These are phyloP conservation scores for Fusarium hainanense DNA, from an alignment of 2,329 filamentous ascomycete genomes.

Conservation along the genomic window DNA sequence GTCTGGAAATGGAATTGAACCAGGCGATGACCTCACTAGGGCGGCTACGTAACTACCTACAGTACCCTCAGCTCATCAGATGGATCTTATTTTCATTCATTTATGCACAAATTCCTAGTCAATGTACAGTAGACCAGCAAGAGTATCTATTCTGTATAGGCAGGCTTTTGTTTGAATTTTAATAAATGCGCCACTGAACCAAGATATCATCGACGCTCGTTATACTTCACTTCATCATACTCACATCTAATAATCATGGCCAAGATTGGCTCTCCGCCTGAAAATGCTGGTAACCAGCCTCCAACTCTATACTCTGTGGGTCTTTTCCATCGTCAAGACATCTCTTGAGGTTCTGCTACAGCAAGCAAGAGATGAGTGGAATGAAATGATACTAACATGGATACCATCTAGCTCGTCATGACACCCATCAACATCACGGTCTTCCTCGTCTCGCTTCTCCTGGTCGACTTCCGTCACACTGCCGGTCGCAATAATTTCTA, in stretches of 20 bases:
- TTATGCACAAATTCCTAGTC: neutral
- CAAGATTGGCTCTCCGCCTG: conserved; percentile 19
- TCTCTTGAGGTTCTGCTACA: neutral
- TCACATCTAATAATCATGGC: conserved; percentile 10
- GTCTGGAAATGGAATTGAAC: conserved; percentile 7
- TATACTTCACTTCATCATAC: neutral
- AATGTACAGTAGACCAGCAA: neutral
- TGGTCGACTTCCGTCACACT: conserved; percentile 70
- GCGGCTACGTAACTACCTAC: conserved; percentile 28
- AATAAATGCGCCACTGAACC: neutral
- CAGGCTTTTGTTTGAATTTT: neutral
- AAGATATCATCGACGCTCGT: neutral
- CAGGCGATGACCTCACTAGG: conserved; percentile 41
- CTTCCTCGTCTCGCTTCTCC: conserved; percentile 72
- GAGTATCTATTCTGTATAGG: neutral
- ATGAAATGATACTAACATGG: conserved; percentile 14
- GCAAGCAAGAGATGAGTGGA: neutral
- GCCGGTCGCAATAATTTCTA: conserved; percentile 58
- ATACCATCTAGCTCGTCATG: conserved; percentile 56
- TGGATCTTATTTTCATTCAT: conserved; percentile 8
- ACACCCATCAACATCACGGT: conserved; percentile 72
- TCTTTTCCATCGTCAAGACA: conserved; percentile 1
- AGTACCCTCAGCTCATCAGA: conserved; percentile 17
- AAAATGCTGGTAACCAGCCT: conserved; percentile 28
- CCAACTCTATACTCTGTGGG: conserved; percentile 45